phyloP scores from a whole-genome alignment of 345 rosid genomes.

The Pseudoturritis turrita region DNA sequence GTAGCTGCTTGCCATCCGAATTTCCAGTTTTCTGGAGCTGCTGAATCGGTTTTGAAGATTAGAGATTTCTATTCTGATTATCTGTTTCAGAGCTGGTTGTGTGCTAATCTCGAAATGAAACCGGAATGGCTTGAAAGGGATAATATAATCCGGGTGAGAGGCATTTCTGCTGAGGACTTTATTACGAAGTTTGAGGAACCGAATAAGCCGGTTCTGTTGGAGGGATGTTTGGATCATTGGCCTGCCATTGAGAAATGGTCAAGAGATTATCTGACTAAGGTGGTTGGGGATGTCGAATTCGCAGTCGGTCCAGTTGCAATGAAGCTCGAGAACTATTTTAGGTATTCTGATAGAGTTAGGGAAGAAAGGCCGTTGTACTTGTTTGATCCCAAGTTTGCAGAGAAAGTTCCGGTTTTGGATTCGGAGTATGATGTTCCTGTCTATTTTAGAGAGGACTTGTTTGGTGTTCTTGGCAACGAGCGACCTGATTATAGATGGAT shows the following conservation, averaged over 20 bases:
- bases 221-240: constrained; percentile 85
- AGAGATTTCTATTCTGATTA: constrained; percentile 86
- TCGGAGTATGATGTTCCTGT: constrained; percentile 70
- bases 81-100: constrained; percentile 92
- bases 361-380: constrained; percentile 97
- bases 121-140: constrained; percentile 90
- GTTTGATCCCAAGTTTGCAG: constrained; percentile 86
- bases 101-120: constrained; percentile 97
- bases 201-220: constrained; percentile 84
- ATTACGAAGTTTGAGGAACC: constrained; percentile 67
- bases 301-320: constrained; percentile 85
- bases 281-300: constrained; percentile 53
- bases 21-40: constrained; percentile 12
- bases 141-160: constrained; percentile 64
- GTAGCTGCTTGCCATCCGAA: constrained; percentile 44
- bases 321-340: constrained; percentile 70
- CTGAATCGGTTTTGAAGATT: constrained; percentile 40
- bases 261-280: constrained; percentile 56
- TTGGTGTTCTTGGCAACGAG: constrained; percentile 69
- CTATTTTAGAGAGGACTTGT: constrained; percentile 85
- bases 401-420: constrained; percentile 66
- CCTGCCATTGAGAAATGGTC: constrained; percentile 64
- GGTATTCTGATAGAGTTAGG: constrained; percentile 61
- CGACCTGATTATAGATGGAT: constrained; percentile 96
- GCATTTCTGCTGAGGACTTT: constrained; percentile 70